Conservation (phyloP, 306 rosid genomes). For the Quercus rubra region DNA sequence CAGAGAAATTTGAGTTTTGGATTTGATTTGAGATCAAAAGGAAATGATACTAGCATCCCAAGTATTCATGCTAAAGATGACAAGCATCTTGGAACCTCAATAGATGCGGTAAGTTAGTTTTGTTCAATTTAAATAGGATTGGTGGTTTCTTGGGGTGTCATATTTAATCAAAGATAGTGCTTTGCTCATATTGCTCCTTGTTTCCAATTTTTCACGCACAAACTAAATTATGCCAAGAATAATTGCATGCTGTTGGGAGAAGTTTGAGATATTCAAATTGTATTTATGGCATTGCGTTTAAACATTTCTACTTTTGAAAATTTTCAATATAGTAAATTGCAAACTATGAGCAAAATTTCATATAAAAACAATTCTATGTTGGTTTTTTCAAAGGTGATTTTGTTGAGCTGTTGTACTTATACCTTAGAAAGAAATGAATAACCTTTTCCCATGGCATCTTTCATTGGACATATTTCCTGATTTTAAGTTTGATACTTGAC, state of each 20-base stretch:
- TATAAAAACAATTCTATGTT: not conserved
- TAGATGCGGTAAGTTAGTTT: conserved; percentile 47
- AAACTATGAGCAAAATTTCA: conserved; percentile 5
- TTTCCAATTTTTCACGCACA: not conserved
- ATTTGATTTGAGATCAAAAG: conserved; percentile 34
- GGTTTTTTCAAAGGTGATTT: not conserved
- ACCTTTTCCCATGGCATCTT: not conserved
- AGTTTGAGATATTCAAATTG: not conserved
- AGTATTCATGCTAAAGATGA: conserved; percentile 27
- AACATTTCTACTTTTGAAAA: not conserved
- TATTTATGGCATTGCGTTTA: not conserved
- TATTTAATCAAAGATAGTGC: not conserved
- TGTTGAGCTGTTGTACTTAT: not conserved
- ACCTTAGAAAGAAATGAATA: conserved; percentile 13
- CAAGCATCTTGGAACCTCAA: conserved; percentile 26
- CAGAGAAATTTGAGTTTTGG: conserved; percentile 53
- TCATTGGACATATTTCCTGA: not conserved
- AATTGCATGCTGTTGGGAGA: not conserved
- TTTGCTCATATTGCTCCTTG: not conserved
- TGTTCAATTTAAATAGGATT: not conserved
- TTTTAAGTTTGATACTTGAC: conserved; percentile 12
- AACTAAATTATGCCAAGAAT: not conserved
- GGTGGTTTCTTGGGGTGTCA: conserved; percentile 1
- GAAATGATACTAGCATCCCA: conserved; percentile 7
- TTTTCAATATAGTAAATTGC: not conserved